These are phyloP conservation scores for Lecanicillium sp. DNA, from an alignment of 2,329 filamentous ascomycete genomes.

Conservation along the genomic window DNA sequence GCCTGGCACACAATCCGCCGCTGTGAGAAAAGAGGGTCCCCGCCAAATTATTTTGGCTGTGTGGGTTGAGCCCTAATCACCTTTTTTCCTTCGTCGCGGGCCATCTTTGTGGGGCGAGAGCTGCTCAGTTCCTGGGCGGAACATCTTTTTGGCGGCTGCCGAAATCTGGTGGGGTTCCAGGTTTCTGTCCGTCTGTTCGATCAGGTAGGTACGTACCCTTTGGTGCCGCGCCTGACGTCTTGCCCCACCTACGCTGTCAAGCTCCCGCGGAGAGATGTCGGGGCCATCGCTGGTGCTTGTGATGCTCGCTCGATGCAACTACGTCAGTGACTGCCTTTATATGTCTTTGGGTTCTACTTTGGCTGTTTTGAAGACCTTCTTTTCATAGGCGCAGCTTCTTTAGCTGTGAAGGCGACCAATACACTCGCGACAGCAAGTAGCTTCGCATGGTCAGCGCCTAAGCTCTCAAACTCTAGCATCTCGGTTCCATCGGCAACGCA, in stretches of 20 bases:
- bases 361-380: too few species aligned
- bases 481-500: too few species aligned
- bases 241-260: constrained; percentile 7
- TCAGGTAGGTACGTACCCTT: constrained; percentile 1
- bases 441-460: too few species aligned
- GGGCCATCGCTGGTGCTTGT: too few species aligned
- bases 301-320: too few species aligned
- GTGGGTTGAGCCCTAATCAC: constrained; percentile 23
- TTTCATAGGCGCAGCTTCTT: too few species aligned
- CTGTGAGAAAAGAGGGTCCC: constrained; percentile 1
- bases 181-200: not conserved
- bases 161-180: not conserved
- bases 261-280: not conserved
- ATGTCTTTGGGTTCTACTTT: too few species aligned
- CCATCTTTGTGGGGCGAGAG: too few species aligned
- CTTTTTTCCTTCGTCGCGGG: not conserved
- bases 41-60: constrained; percentile 13
- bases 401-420: too few species aligned
- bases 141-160: not conserved
- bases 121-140: not conserved
- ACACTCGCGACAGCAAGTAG: too few species aligned
- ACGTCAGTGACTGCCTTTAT: too few species aligned
- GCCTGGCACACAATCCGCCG: not conserved
- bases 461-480: too few species aligned
- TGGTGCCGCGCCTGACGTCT: constrained; percentile 5